Percentiles rank a stretch among this genome's conserved stretches.
These are phyloP conservation scores for Claviceps digitariae DNA, from an alignment of 2,329 filamentous ascomycete species.

Conservation along the genomic window DNA sequence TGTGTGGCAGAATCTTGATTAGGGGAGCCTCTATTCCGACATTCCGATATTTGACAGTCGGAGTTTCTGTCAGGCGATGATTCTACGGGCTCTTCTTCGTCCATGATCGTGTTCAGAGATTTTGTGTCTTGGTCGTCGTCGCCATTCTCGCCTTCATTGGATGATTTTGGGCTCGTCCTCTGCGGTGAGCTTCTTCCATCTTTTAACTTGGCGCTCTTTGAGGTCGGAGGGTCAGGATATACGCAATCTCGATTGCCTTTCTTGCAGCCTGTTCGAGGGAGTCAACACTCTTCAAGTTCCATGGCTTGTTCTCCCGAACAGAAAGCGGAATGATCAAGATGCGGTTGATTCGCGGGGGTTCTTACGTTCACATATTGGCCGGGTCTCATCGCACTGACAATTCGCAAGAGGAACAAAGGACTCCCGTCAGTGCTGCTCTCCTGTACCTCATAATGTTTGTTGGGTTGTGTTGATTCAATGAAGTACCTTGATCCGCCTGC, in stretches of 20 bases:
- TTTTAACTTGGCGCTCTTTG: slow-evolving; percentile 27
- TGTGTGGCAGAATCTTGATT: slow-evolving; percentile 23
- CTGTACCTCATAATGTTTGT: slow-evolving; percentile 3
- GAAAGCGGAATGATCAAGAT: no score
- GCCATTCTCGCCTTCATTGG: slow-evolving; percentile 37
- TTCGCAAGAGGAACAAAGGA: neutral
- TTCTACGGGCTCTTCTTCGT: slow-evolving; percentile 38
- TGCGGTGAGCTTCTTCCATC: slow-evolving; percentile 24
- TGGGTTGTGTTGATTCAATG: slow-evolving; percentile 4
- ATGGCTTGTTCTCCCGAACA: neutral
- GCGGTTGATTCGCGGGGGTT: neutral
- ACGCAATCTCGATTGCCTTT: slow-evolving; percentile 86
- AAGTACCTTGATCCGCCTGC: slow-evolving; percentile 64
- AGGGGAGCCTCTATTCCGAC: slow-evolving; percentile 25
- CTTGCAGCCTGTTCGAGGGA: slow-evolving; percentile 53
- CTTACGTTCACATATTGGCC: slow-evolving; percentile 71
- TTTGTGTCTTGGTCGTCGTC: slow-evolving; percentile 27
- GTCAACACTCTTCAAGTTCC: neutral
- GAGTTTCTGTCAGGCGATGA: slow-evolving; percentile 8
- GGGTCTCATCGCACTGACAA: slow-evolving; percentile 72
- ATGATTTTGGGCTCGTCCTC: slow-evolving; percentile 37
- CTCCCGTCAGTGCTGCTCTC: slow-evolving; percentile 14
- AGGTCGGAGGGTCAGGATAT: slow-evolving; percentile 59
- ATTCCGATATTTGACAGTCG: slow-evolving; percentile 10
- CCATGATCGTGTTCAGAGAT: slow-evolving; percentile 36